Percentiles rank a stretch among this genome's conserved stretches.
These are phyloP conservation scores for Pythium dissimile DNA, from an alignment of 352 stramenopile species.

Conservation along the genomic window DNA sequence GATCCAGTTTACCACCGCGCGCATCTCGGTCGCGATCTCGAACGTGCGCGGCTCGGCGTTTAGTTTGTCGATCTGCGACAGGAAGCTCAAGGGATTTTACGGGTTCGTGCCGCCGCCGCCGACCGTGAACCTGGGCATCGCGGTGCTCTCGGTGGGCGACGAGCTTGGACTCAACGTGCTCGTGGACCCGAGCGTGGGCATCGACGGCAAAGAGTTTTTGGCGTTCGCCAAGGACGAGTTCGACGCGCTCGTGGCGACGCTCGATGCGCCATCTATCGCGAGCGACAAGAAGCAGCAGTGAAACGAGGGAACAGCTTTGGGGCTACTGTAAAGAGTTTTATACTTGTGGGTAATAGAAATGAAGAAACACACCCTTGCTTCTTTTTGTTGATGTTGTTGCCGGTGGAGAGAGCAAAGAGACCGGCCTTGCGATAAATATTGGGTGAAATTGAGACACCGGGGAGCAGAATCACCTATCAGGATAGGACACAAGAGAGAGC, in stretches of 20 bases:
- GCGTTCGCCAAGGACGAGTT: constrained; percentile 66
- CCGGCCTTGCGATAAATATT: neutral
- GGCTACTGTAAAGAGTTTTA: no score
- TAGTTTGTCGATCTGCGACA: constrained; percentile 50
- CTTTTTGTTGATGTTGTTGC: no score
- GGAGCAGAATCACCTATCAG: no score
- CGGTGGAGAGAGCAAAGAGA: no score
- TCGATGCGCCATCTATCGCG: constrained; percentile 10
- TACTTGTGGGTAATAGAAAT: no score
- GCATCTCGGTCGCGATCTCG: constrained; percentile 59
- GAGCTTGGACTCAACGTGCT: constrained; percentile 71
- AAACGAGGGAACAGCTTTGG: neutral
- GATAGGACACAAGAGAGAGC: no score
- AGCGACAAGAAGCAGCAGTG: constrained; percentile 21
- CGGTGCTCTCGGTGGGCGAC: constrained; percentile 67
- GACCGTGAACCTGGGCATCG: constrained; percentile 73
- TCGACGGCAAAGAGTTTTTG: constrained; percentile 63
- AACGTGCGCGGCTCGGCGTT: constrained; percentile 64
- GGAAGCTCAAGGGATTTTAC: constrained; percentile 54
- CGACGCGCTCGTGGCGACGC: constrained; percentile 36
- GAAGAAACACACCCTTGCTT: no score
- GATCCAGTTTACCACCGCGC: constrained; percentile 52
- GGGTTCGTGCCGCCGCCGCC: constrained; percentile 78
- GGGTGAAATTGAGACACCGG: no score
- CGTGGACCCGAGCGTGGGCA: constrained; percentile 64